Base-by-base conservation (phyloP, 2,329 filamentous ascomycete species). In the Scleromitrula shiraiana region DNA sequence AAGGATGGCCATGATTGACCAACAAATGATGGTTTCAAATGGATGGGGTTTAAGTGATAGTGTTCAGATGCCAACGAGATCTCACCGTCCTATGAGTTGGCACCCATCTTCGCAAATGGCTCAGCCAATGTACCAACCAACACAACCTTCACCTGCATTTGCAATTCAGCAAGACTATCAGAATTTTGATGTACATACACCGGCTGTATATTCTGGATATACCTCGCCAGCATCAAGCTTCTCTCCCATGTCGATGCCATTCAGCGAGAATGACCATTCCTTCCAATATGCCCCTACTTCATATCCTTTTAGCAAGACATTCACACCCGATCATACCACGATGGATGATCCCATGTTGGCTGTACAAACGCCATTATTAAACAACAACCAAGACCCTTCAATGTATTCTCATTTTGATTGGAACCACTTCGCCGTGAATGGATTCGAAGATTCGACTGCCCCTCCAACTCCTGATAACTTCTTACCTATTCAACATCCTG, bases 81-180 rank as follows among this genome's bases (percentile, higher is more conserved):
- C 71, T 32, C 67, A 67, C 44, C 76, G 85, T 35, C 84, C 85
- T 5, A 70, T 86, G 38, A 88, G 84, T 70, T 89, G 85, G 85
- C 85, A 89, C 63, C 82, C 84, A 2, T 76, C 77, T 19, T 77
- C 82, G 8, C 71, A 77, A 50, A 64, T 58, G 23, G 30, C 50
- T 26, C 59, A 62, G 50, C 50, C 45, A 48, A 59, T 67, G 49
- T 65, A 61, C 27, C 65, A 65, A 49, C 61, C 61, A 69, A 44
- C 60, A 64, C 56, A 57, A 36, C 49, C 46, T 32, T 27, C 70
- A 67, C 41, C 67, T 68, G 50, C n/a, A 69, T 72, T 23, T 26
- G 43, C 66, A 72, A 50, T 55, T 24, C 33, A 46, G 22, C 43
- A 53, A 19, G 53, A 58, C 8, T 55, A 47, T 22, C 54, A 53